These are phyloP conservation scores for Kwoniella dendrophila DNA, from an alignment of 768 basidiomycete species.

Conservation along the genomic window DNA sequence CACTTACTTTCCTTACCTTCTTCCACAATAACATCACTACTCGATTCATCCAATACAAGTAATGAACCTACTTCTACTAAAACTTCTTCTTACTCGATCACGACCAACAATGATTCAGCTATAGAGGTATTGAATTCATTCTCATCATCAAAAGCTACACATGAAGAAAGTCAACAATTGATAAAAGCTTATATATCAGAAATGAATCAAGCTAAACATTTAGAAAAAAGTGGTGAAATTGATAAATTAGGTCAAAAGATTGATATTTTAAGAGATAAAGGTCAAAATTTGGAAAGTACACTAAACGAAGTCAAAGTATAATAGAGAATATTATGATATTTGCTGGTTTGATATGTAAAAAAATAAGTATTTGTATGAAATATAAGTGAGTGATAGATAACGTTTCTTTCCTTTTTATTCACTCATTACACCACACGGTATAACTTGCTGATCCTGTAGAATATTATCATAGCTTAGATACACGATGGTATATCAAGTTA, in stretches of 20 bases:
- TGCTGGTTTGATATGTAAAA: neutral
- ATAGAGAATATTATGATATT: neutral
- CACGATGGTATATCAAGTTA: too few relatives aligned
- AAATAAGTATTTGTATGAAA: too few relatives aligned
- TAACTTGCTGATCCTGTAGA: too few relatives aligned
- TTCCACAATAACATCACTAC: neutral
- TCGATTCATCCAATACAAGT: conserved; percentile 1
- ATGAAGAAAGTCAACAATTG: conserved; percentile 21
- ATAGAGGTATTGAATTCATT: neutral
- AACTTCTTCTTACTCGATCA: neutral
- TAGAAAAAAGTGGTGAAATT: conserved; percentile 15
- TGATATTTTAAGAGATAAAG: conserved; percentile 27
- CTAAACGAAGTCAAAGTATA: conserved; percentile 29
- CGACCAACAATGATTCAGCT: neutral
- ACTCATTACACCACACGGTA: too few relatives aligned
- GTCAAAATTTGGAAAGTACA: conserved; percentile 18
- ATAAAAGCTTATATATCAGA: conserved; percentile 21
- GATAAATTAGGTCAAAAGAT: conserved; percentile 29
- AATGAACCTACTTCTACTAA: too few relatives aligned
- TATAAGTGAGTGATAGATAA: neutral
- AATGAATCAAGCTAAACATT: conserved; percentile 12
- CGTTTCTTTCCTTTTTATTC: neutral
- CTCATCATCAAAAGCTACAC: neutral
- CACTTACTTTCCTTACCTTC: conserved; percentile 6
- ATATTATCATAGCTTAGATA: too few relatives aligned